Conservation (phyloP, 2,329 filamentous ascomycete species). For the Talaromyces sp. region DNA sequence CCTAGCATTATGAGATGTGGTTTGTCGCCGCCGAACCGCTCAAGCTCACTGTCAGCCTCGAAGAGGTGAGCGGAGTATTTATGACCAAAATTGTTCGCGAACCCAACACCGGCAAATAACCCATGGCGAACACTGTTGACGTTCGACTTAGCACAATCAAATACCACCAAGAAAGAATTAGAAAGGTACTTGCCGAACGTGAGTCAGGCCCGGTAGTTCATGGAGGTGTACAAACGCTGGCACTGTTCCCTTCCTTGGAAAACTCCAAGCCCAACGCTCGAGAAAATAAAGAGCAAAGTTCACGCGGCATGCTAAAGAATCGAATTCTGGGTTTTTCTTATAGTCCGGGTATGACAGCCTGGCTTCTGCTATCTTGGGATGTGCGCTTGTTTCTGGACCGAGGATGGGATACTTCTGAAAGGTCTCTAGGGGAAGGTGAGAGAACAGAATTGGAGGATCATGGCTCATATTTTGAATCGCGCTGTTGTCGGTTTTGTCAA, state of each 20-base stretch:
- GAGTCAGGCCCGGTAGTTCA: not conserved
- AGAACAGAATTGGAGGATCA: not conserved
- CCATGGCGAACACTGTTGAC: not conserved
- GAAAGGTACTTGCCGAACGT: not conserved
- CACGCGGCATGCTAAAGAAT: not conserved
- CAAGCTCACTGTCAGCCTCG: not conserved
- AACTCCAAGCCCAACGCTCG: not conserved
- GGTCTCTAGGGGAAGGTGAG: not conserved
- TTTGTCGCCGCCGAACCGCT: not conserved
- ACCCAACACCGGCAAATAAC: not conserved
- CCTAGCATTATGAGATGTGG: slow-evolving; percentile 3
- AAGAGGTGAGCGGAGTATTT: not conserved
- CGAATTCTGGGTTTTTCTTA: not conserved
- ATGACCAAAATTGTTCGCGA: not conserved
- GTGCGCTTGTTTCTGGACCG: not conserved
- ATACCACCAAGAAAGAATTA: not conserved
- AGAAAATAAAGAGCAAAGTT: not conserved
- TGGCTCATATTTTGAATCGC: not conserved
- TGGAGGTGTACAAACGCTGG: not conserved
- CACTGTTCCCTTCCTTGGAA: not conserved
- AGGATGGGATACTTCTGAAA: not conserved
- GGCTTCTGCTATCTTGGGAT: not conserved
- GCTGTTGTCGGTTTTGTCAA: not conserved
- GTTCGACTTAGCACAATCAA: not conserved
- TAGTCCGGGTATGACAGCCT: not conserved